A percentile compares a stretch with the other conserved stretches of the same genome.
Evolutionary conservation across 305 asterid species (phyloP).

Genomic region (Fraxinus albicans): DNA sequence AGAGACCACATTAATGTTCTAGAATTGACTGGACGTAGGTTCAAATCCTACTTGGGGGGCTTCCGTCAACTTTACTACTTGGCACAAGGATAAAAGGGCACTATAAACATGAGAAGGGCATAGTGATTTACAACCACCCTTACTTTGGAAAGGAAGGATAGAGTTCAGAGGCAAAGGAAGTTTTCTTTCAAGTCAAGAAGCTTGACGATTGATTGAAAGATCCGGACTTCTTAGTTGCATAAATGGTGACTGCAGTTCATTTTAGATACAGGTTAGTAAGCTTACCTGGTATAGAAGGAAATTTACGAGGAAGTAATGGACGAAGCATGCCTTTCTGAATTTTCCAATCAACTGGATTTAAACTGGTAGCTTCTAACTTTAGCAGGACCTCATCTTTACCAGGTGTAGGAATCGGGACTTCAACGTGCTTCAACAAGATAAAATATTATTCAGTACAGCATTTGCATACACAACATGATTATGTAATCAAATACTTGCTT

Average conservation of each 20-base stretch:
- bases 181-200: no score
- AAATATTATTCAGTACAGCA: neutral
- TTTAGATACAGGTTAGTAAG: neutral
- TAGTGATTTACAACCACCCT: no score
- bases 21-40: no score
- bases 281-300: constrained; percentile 48
- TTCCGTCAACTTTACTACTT: no score
- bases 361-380: constrained; percentile 54
- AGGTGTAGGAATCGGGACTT: constrained; percentile 51
- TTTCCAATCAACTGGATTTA: constrained; percentile 63
- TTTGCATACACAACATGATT: neutral
- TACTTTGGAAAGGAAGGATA: no score
- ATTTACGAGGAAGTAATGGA: constrained; percentile 44
- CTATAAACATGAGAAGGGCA: no score
- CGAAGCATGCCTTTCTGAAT: constrained; percentile 39
- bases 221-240: neutral
- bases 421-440: constrained; percentile 45
- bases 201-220: neutral
- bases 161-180: no score
- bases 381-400: constrained; percentile 49
- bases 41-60: no score
- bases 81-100: no score
- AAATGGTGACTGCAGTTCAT: neutral
- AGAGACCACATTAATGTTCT: neutral
- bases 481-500: neutral